Evolutionary conservation across 2,329 filamentous ascomycete genomes (phyloP).

Genomic region (Colletotrichum sp.): DNA sequence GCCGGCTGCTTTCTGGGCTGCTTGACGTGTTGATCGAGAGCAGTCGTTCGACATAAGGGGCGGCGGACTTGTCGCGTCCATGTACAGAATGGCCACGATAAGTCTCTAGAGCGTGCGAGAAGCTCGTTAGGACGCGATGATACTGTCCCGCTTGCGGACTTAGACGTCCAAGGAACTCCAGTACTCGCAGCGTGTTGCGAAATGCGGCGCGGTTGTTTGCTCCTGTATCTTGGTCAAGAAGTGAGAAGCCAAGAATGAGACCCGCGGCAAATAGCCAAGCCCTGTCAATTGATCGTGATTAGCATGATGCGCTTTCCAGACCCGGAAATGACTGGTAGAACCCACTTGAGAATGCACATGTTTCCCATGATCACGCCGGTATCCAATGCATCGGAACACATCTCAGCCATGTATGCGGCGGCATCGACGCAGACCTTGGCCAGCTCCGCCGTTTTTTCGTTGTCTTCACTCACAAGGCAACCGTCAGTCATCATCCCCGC

Average conservation of each 20-base stretch:
- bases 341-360: constrained; percentile 65
- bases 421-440: constrained; percentile 61
- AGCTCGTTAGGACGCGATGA: not conserved
- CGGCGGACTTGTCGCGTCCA: not conserved
- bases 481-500: constrained; percentile 27
- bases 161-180: not conserved
- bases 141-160: not conserved
- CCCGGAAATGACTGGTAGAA: not conserved
- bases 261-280: constrained; percentile 56
- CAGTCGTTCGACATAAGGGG: not conserved
- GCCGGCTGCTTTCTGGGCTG: not conserved
- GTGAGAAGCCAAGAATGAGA: constrained; percentile 55
- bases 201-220: not conserved
- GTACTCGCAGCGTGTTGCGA: not conserved
- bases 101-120: not conserved
- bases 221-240: not conserved
- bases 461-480: constrained; percentile 20
- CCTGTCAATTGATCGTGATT: not conserved
- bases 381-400: constrained; percentile 52
- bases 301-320: too few relatives aligned
- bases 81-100: not conserved
- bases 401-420: constrained; percentile 59
- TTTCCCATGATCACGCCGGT: constrained; percentile 52
- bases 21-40: not conserved
- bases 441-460: constrained; percentile 30